Evolutionary conservation across 2,329 filamentous ascomycete genomes (phyloP).

Genomic region (Diaporthe longicolla): DNA sequence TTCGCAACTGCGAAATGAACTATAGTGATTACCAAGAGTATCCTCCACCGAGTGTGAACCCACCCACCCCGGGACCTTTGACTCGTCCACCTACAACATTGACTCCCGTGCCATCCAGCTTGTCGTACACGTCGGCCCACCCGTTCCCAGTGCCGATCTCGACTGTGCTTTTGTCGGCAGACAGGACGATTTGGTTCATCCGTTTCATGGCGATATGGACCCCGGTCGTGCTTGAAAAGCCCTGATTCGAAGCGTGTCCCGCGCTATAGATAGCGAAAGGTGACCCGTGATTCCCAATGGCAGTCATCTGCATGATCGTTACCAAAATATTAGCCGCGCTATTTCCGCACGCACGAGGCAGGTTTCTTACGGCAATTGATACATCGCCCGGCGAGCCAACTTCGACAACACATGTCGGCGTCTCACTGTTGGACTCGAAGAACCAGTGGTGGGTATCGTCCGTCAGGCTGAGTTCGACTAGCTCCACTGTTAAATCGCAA

Average conservation of each 20-base stretch:
- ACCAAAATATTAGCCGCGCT: neutral
- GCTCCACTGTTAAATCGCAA: neutral
- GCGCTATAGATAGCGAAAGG: conserved; percentile 48
- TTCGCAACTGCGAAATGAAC: neutral
- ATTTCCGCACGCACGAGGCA: neutral
- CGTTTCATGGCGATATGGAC: conserved; percentile 46
- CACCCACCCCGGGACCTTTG: conserved; percentile 47
- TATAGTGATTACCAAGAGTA: conserved; percentile 46
- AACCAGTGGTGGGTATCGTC: conserved; percentile 48
- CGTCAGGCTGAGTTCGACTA: neutral
- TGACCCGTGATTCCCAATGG: conserved; percentile 43
- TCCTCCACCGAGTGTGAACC: conserved; percentile 49
- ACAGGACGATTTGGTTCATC: conserved; percentile 46
- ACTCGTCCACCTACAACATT: conserved; percentile 49
- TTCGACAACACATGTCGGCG: conserved; percentile 48
- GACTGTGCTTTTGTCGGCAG: conserved; percentile 43
- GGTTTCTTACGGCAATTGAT: conserved; percentile 43
- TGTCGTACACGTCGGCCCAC: conserved; percentile 47
- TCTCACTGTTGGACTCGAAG: conserved; percentile 46
- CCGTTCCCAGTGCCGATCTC: conserved; percentile 46
- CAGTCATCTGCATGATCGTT: conserved; percentile 35
- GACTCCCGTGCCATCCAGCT: conserved; percentile 43
- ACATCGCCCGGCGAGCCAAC: conserved; percentile 46
- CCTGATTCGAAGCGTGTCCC: conserved; percentile 48
- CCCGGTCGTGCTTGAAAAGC: conserved; percentile 48